Evolutionary conservation across 139 green algal genomes (phyloP).

Genomic region (Klebsormidium nitens): DNA sequence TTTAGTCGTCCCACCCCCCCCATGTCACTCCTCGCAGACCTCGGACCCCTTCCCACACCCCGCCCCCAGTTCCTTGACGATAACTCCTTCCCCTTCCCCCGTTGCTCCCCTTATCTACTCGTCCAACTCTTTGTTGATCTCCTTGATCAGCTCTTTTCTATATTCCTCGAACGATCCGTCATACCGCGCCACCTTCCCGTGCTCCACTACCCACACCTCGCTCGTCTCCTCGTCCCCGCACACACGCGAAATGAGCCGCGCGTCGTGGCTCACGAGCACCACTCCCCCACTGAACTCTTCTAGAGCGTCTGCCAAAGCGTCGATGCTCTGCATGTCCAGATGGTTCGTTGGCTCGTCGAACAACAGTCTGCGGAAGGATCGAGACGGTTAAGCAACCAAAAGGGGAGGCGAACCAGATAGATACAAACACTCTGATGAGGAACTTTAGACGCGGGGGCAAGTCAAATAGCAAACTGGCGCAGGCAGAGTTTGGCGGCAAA

Average conservation of each 20-base stretch:
- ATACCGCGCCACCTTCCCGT: constrained; percentile 80
- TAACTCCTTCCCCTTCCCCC: too few relatives aligned
- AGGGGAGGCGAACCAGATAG: not conserved
- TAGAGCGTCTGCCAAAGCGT: constrained; percentile 87
- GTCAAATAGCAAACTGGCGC: too few relatives aligned
- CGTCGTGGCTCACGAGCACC: constrained; percentile 94
- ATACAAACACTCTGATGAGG: not conserved
- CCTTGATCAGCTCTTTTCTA: constrained; percentile 81
- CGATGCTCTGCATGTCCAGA: constrained; percentile 98
- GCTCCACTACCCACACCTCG: constrained; percentile 97
- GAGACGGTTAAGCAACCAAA: not conserved
- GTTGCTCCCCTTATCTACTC: too few relatives aligned
- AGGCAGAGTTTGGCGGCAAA: too few relatives aligned
- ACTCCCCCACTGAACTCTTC: constrained; percentile 92
- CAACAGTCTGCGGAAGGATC: too few relatives aligned
- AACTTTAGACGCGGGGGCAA: too few relatives aligned
- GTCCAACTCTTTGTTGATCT: constrained; percentile 91
- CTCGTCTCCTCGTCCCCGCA: constrained; percentile 86
- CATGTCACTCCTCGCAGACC: too few relatives aligned
- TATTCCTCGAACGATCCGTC: constrained; percentile 92
- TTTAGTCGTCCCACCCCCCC: too few relatives aligned
- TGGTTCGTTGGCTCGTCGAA: constrained; percentile 90
- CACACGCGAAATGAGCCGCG: constrained; percentile 79
- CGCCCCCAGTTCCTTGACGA: too few relatives aligned
- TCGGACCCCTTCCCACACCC: too few relatives aligned